Conservation (phyloP, 2,329 filamentous ascomycete species). For the Ophiocordyceps camponoti-saundersi region DNA sequence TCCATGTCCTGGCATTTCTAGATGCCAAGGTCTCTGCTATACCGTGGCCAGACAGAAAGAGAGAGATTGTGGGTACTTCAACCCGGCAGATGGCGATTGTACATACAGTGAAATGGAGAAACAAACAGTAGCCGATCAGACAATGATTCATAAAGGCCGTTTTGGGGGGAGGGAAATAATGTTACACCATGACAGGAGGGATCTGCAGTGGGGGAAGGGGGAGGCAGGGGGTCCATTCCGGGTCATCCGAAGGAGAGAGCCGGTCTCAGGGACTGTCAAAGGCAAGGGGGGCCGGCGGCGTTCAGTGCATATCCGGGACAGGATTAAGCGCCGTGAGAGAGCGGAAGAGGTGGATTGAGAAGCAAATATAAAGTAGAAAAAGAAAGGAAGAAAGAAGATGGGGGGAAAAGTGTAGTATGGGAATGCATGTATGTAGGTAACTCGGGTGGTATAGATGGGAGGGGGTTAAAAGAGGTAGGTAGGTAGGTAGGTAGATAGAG, state of each 20-base stretch:
- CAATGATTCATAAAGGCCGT: background rate
- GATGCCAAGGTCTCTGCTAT: no score
- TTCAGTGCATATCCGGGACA: background rate
- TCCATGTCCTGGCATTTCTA: no score
- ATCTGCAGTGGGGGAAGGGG: background rate
- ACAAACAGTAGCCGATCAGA: background rate
- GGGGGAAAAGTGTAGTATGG: background rate
- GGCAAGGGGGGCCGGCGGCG: background rate
- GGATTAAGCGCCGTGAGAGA: background rate
- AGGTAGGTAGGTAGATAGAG: no score
- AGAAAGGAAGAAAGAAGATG: background rate
- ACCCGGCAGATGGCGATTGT: no score
- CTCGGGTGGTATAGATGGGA: no score
- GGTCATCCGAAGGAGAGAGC: background rate
- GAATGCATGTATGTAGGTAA: no score
- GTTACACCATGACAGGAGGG: background rate
- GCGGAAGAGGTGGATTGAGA: no score
- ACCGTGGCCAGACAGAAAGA: no score
- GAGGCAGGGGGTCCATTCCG: background rate
- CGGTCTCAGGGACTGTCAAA: background rate
- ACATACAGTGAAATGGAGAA: background rate
- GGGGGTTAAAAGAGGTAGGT: no score
- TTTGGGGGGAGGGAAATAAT: no score
- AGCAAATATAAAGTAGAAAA: no score
- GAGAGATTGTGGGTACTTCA: no score